These are phyloP conservation scores for Platanus orientalis DNA, from an alignment of 164 flowering plant genomes.

Conservation along the genomic window DNA sequence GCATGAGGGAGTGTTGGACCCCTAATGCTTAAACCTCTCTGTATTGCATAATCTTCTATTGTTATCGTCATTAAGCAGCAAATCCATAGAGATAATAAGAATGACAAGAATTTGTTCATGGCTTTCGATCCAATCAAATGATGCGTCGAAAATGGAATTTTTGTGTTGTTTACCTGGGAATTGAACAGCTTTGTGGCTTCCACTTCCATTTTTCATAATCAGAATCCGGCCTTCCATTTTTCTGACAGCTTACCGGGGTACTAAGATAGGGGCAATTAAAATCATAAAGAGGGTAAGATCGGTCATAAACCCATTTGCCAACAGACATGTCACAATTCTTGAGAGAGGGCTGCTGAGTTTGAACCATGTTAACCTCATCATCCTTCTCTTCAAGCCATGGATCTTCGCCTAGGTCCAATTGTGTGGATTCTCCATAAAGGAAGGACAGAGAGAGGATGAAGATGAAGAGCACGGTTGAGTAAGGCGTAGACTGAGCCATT, in stretches of 20 bases:
- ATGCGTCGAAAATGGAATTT: too few relatives aligned
- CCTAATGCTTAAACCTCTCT: too few relatives aligned
- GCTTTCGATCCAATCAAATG: too few relatives aligned
- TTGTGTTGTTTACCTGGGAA: conserved; percentile 86
- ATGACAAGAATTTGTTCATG: too few relatives aligned
- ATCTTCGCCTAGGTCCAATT: conserved; percentile 15
- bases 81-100: too few relatives aligned
- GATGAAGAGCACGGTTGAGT: conserved; percentile 12
- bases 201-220: conserved; percentile 81
- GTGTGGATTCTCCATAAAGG: conserved; percentile 19
- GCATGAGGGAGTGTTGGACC: too few relatives aligned
- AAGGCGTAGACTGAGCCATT: conserved; percentile 16
- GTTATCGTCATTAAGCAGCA: too few relatives aligned
- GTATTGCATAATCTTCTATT: too few relatives aligned
- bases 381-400: conserved; percentile 44
- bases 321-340: conserved; percentile 45
- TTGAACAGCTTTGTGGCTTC: conserved; percentile 62
- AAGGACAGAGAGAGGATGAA: conserved; percentile 9
- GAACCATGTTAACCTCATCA: conserved; percentile 40
- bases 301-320: conserved; percentile 78
- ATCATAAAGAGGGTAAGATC: conserved; percentile 74
- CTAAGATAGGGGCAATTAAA: conserved; percentile 71
- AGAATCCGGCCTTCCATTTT: conserved; percentile 84
- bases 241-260: conserved; percentile 48
- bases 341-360: conserved; percentile 18